Evolutionary conservation across 768 basidiomycete genomes (phyloP), one percentile per base, ranked within the genome.

Genomic region (Boletales sp.): DNA sequence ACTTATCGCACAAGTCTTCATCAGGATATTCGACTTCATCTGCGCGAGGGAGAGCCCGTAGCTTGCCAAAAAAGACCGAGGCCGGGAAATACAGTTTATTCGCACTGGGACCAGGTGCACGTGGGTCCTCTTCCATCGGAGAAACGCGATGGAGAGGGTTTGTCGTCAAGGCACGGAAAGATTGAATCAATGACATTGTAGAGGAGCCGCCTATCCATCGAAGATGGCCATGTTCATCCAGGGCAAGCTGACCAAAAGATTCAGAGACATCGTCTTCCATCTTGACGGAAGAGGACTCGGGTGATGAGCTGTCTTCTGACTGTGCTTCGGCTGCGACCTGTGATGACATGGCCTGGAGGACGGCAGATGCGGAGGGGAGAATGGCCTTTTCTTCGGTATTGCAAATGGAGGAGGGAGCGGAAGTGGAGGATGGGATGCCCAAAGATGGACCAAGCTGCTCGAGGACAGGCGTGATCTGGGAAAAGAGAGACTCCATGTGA

Each of bases 131-230:
- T 54, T 89, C 86, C 82, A 85, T 86, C 34, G 87, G 87, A 8
- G 89, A 91, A 49, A 87, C 80, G 51, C 87, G 86, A 62, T 86
- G 80, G 18, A 87, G 71, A 7, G 86, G 87, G 29, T 83, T 82
- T 6, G 86, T 79, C 19, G 87, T 89, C 54, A 86, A 69, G 40
- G 86, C 81, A 53, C 81, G 82, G 74, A 93, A 92, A 5, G 89
- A 90, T 63, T 92, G 90, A 42, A 93, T 90, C 58, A 93, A 78
- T 7, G 90, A 89, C 90, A 93, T 91, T 18, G 90, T 90, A 14
- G 90, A 92, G 5, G 91, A 92, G 45, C 90, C 87, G 37, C 90
- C 90, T 58, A 93, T 92, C 90, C 90, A 93, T 51, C 90, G 82
- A 79, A 89, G 83, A 67, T 91, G 89, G 30, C 90, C 90, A 56